Base-by-base conservation (phyloP, 345 rosid species). In the Isatis tinctoria region DNA sequence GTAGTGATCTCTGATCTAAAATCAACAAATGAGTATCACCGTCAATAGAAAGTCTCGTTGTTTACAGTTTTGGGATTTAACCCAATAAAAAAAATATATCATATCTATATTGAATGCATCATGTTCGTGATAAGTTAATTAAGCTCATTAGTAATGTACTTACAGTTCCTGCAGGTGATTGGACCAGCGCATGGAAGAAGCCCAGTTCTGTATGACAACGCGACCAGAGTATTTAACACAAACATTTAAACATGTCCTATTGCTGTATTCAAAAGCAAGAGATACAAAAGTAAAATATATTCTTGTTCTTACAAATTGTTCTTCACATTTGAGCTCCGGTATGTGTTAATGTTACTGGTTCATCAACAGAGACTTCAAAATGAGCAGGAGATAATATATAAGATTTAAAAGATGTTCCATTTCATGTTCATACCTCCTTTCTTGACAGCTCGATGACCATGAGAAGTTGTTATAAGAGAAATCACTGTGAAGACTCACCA, bases 401-500 rank as follows among this genome's bases (percentile, higher is more conserved):
- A 66, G 8, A 56, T 30, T n/a, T 8, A 18, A 3, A 22, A 48
- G 43, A 49, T 10, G 17, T 66, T 28, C 28, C 11, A 52, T 52
- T 26, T 64, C 18, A 41, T 44, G 51, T 58, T 47, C 26, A 4
- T 74, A 74, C 78, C 66, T 56, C 11, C 18, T 67, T 17, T 27
- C 60, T 4, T 56, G 37, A 10, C 78, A 74, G 10, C 14, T 67
- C 14, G 73, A 37, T 1, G 67, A 47, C 61, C 48, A 45, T 8
- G 78, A 56, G 51, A 74, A 74, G 48, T 67, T 74, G 61, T 74
- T 74, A 6, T 48, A 48, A 27, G 78, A 74, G 48, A 74, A 51
- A 74, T 74, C 78, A 47, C 78, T 74, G 43, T 16, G 11, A 54
- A 57, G 16, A 52, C 12, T 16, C 27, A 17, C 16, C 59, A 47